Evolutionary conservation across 2,329 filamentous ascomycete species (phyloP), one percentile per base, ranked within the genome.

Genomic region (Monosporascus sp.): DNA sequence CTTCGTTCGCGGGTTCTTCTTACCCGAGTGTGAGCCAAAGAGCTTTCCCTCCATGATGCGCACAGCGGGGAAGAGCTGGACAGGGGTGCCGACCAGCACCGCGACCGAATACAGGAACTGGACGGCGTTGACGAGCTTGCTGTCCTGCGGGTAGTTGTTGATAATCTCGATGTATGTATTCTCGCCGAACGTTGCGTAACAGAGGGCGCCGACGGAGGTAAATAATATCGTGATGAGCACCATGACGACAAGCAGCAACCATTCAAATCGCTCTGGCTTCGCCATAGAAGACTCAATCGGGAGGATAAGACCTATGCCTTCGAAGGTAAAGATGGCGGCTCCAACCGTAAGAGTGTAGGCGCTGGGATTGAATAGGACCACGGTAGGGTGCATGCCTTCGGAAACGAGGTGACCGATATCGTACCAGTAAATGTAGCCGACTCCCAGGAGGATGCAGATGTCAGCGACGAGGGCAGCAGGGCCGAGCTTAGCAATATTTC

Each of bases 231-330:
- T 90, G 65, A 89, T 88, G 68, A 90, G 76, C 55, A 85, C 65
- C 87, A 91, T 90, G 68, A 91, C 82, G 14, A 81, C 60, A 55
- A 78, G 86, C 1, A 91, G 79, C 3, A 91, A 77, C 53, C 74
- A 75, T 60, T 81, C 78, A 61, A 91, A 91, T 18, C 84, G 78
- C 57, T 88, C 75, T 0, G 87, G 87, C 54, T 84, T 75, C 62
- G 81, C 81, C 87, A 91, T 91, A 53, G 84, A 87, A 8, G 85
- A 87, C 65, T 90, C 86, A 51, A 91, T 91, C 0, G 87, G 87
- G 8, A 91, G 74, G 58, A 91, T 89, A 24, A 91, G 80, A 1
- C 87, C 87, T 47, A 91, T 90, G 48, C 87, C 87, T 66, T 91
- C 87, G 60, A 89, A 91, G 0, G 87, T 89, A 71, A 90, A 91